Evolutionary conservation across 768 basidiomycete genomes (phyloP), one percentile per base, ranked within the genome.

Genomic region (Dendrothele bispora): DNA sequence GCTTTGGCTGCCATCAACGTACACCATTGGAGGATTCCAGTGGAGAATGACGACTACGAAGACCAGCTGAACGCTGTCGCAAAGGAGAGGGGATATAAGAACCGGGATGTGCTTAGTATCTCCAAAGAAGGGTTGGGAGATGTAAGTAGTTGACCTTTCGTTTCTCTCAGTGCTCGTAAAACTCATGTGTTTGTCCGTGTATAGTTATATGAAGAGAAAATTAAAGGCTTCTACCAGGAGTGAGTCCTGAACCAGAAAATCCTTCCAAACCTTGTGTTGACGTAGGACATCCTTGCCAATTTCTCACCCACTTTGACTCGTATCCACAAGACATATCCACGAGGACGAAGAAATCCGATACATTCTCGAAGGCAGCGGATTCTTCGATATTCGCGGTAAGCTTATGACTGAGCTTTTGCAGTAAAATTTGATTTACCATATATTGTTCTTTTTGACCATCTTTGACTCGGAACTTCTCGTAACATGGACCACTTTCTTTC

Each of bases 281-380:
- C 6, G 20, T 39, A 18, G n/a, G n/a, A n/a, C n/a, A n/a, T n/a
- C n/a, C n/a, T n/a, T n/a, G n/a, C n/a, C n/a, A n/a, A 46, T 38
- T 25, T 24, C 38, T 32, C n/a, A n/a, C 12, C 38, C 43, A 12
- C 15, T 25, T 40, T 14, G 8, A n/a, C 17, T 18, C 2, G 12
- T 30, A 14, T 7, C 15, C 39, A 35, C 20, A 21, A 91, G 90
- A 58, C 93, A 97, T 58, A 79, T 98, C 74, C 95, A 97, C 57
- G 92, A 97, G 64, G 94, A 97, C 58, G 94, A 98, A 60, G 94
- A 98, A 67, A 95, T 95, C 59, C 77, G 94, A 7, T 98, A 90
- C 58, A 82, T 95, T 56, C 75, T 92, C 32, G 73, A 78, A 1
- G 95, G 95, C n/a, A 83, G 80, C 29, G 94, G 92, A 0, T 98